Evolutionary conservation across 2,329 filamentous ascomycete genomes (phyloP).

Genomic region (Aspergillus ochraceoroseus): DNA sequence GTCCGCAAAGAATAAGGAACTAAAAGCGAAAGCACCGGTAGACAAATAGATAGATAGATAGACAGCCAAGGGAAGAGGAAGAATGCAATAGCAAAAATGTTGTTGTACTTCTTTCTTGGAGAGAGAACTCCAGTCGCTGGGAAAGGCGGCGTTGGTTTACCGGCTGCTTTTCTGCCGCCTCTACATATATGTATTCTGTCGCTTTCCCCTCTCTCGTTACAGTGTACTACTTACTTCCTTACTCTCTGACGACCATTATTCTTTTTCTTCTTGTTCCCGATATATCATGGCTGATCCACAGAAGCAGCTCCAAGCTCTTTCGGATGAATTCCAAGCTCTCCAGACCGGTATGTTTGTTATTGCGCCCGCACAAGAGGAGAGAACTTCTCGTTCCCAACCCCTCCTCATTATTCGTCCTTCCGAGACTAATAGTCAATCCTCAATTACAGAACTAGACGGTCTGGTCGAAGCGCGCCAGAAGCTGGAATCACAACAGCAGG

Average conservation of each 20-base stretch:
- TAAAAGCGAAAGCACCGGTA: too few species aligned
- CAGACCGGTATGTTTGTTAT: slow-evolving; percentile 63
- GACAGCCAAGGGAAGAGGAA: not conserved
- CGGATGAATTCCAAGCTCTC: slow-evolving; percentile 80
- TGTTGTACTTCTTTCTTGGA: slow-evolving; percentile 6
- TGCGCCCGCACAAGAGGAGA: not conserved
- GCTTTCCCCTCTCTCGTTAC: slow-evolving; percentile 20
- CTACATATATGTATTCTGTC: slow-evolving; percentile 17
- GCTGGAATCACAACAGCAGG: slow-evolving; percentile 85
- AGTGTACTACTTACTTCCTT: slow-evolving; percentile 12
- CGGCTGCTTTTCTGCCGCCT: slow-evolving; percentile 15
- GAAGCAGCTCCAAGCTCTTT: slow-evolving; percentile 72
- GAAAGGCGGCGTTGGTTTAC: slow-evolving; percentile 23
- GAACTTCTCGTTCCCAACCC: not conserved
- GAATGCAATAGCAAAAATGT: not conserved
- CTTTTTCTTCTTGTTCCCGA: slow-evolving; percentile 6
- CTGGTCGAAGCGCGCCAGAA: slow-evolving; percentile 77
- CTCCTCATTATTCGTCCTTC: slow-evolving; percentile 8
- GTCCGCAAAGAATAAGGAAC: too few species aligned
- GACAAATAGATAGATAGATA: not conserved
- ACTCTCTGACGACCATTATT: slow-evolving; percentile 21
- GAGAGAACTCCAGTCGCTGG: slow-evolving; percentile 8
- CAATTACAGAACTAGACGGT: slow-evolving; percentile 65
- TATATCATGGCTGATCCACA: slow-evolving; percentile 66
- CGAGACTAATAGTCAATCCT: slow-evolving; percentile 1